Evolutionary conservation across 768 basidiomycete species (phyloP), one percentile per base, ranked within the genome.

Genomic region (Coprinellus micaceus): DNA sequence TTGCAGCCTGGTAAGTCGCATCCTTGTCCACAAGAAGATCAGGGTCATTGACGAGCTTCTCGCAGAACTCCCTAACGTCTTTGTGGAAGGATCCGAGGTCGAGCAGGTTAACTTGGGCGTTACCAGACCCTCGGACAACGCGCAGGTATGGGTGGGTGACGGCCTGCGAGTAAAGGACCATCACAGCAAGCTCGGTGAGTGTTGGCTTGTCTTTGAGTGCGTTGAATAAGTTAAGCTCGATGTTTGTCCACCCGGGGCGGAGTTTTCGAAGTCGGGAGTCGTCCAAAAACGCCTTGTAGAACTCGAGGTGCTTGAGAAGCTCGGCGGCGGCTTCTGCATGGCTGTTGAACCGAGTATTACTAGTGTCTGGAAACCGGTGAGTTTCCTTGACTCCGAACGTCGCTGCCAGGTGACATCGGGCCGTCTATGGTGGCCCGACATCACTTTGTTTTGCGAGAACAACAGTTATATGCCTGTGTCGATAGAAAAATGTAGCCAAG

Each of bases 281-380:
- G 15, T 61, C 53, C 0, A 74, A 50, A 58, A 69, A 71, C 2
- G 63, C 30, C 15, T 61, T 55, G 53, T 65, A 66, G 25, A 49
- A 15, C 0, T 60, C 36, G 3, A 62, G 66, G 30, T 71, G 54
- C 0, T 58, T 40, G 7, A 77, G 30, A 2, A 71, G 50, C 11
- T 63, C 67, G 1, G 52, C 58, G 0, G 69, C 66, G 7, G 67
- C 73, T 7, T 68, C 59, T 13, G 64, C 55, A 56, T 66, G 56
- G 9, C 60, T 64, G 15, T 61, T 56, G 58, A 67, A 74, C 1
- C 64, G 66, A 2, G 64, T 71, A 52, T 74, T 72, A 51, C 62
- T 68, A 0, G 69, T 71, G 40, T 71, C 70, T 1, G 73, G 67
- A 46, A 71, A 74, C n/a, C 26, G 28, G 58, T 30, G 25, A 41